These are phyloP conservation scores for Drechslera avenae DNA, from an alignment of 2,329 filamentous ascomycete genomes.

Conservation along the genomic window DNA sequence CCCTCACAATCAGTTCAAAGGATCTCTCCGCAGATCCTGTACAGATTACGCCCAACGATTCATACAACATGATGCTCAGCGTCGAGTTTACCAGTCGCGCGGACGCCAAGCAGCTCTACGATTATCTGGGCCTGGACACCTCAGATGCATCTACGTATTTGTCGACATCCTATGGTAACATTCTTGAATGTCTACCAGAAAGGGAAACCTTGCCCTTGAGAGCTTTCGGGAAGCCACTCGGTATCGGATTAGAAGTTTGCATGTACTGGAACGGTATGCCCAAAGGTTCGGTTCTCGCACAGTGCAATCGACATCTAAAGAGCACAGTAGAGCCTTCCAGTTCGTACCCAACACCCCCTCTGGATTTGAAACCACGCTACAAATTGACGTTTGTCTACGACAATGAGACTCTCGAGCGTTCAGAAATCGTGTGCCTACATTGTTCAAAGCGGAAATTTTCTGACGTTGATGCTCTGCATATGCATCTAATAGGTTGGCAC, in stretches of 20 bases:
- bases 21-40: constrained; percentile 3
- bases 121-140: constrained; percentile 22
- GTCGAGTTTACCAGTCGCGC: constrained; percentile 26
- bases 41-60: neutral
- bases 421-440: constrained; percentile 25
- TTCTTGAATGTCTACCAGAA: constrained; percentile 31
- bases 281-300: constrained; percentile 18
- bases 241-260: constrained; percentile 27
- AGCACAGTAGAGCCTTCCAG: neutral
- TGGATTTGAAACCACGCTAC: constrained; percentile 18
- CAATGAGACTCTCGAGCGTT: constrained; percentile 13
- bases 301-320: constrained; percentile 33
- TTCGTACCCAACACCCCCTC: constrained; percentile 14
- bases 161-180: constrained; percentile 32
- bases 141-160: constrained; percentile 19
- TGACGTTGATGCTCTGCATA: constrained; percentile 34
- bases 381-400: constrained; percentile 20
- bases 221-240: constrained; percentile 17
- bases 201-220: constrained; percentile 16
- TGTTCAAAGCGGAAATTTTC: constrained; percentile 15
- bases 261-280: constrained; percentile 28
- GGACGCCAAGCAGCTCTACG: constrained; percentile 34
- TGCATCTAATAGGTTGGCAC: constrained; percentile 46
- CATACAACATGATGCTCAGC: constrained; percentile 19
- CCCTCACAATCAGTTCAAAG: constrained; percentile 28